These are phyloP conservation scores for Oryza meyeriana DNA, from an alignment of 176 grass and related monocot species.

Conservation along the genomic window DNA sequence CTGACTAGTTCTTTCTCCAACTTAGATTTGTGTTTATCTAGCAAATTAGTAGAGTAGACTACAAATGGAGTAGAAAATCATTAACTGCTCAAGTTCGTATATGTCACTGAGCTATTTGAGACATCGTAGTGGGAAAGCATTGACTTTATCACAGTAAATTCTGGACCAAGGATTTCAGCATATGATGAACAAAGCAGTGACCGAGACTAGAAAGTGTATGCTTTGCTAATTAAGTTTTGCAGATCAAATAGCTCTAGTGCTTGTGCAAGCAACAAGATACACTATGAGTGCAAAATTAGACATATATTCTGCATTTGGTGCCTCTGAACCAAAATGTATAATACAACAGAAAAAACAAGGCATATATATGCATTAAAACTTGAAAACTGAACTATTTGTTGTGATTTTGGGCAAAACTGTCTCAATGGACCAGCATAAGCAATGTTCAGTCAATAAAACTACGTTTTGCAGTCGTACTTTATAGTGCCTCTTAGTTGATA, in stretches of 20 bases:
- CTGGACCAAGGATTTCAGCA: neutral
- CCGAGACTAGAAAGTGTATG: neutral
- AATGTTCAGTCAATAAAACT: neutral
- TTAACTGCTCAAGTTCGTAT: neutral
- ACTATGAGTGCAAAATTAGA: neutral
- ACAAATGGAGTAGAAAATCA: neutral
- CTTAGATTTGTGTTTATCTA: neutral
- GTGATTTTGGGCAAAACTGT: neutral
- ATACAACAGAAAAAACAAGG: neutral
- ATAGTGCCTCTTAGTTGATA: too few relatives aligned
- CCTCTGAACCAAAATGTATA: neutral
- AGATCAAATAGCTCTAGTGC: neutral
- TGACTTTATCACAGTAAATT: neutral
- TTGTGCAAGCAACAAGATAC: neutral
- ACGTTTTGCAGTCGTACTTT: neutral
- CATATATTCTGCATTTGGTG: neutral
- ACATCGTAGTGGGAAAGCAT: neutral
- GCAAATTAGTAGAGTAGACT: neutral
- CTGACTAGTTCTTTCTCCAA: neutral
- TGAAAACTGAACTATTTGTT: neutral
- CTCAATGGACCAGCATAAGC: neutral
- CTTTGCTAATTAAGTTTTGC: neutral
- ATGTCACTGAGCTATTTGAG: neutral
- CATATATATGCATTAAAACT: constrained; percentile 6
- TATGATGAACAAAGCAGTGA: neutral